phyloP scores from a whole-genome alignment of 306 rosid genomes.

The Sindora glabra region DNA sequence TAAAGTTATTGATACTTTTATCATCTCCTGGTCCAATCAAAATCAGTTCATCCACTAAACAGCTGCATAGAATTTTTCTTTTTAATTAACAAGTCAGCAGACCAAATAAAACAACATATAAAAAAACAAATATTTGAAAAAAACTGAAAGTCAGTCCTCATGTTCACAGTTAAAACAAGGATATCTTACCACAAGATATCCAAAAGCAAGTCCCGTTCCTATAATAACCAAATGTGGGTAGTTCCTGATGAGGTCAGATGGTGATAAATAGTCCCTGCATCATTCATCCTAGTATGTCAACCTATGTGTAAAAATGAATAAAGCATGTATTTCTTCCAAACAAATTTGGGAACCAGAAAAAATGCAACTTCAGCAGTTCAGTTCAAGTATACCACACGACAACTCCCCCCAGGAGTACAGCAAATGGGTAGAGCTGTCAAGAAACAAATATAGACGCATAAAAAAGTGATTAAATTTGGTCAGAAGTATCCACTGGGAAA shows the following conservation, averaged over 20 bases:
- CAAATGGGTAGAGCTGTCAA: constrained; percentile 77
- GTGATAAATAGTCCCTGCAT: constrained; percentile 86
- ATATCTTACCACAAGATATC: constrained; percentile 75
- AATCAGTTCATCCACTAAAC: too few species aligned
- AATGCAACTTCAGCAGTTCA: background rate
- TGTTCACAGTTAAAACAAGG: constrained; percentile 1
- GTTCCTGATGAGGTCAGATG: constrained; percentile 53
- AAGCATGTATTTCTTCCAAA: background rate
- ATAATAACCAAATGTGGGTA: constrained; percentile 73
- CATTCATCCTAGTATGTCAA: background rate
- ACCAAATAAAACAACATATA: too few species aligned
- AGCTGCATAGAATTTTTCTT: too few species aligned
- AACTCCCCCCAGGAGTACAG: constrained; percentile 66
- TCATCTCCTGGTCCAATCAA: too few species aligned
- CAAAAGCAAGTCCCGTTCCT: constrained; percentile 90
- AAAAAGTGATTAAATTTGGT: constrained; percentile 12
- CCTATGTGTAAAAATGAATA: constrained; percentile 2
- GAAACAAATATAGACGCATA: constrained; percentile 12
- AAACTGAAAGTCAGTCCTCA: too few species aligned
- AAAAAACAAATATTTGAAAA: too few species aligned
- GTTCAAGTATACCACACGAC: constrained; percentile 63
- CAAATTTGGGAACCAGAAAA: background rate
- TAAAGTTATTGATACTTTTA: too few species aligned
- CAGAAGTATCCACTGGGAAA: background rate
- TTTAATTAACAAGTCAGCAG: too few species aligned